Percentiles rank a stretch among this genome's conserved stretches.
These are phyloP conservation scores for Pestalotiopsis sp. DNA, from an alignment of 2,329 filamentous ascomycete species.

Conservation along the genomic window DNA sequence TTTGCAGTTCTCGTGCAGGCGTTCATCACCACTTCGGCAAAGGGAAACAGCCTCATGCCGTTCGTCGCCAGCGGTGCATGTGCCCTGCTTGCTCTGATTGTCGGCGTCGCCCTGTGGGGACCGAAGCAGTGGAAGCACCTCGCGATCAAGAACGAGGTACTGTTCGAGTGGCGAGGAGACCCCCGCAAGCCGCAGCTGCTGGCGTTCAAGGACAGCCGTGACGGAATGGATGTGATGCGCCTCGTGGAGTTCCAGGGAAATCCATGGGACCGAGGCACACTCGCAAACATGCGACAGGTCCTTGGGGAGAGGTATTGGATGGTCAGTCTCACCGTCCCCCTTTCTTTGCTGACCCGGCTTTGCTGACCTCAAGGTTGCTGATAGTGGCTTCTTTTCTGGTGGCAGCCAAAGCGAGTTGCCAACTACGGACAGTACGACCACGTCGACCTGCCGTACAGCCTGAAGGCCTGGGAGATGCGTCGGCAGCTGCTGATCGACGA, in stretches of 20 bases:
- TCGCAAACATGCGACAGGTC: not conserved
- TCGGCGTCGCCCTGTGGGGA: not conserved
- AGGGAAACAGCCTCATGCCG: not conserved
- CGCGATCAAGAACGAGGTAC: not conserved
- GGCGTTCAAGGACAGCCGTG: not conserved
- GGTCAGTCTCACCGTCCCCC: not conserved
- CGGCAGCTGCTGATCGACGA: not conserved
- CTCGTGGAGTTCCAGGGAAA: not conserved
- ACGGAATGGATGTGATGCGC: not conserved
- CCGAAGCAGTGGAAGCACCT: not conserved
- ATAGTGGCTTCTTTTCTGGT: not conserved
- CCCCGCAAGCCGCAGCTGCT: not conserved
- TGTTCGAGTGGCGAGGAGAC: not conserved
- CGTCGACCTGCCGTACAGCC: not conserved
- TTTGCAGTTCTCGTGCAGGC: conserved; percentile 9
- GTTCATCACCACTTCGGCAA: not conserved
- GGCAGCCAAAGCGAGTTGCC: not conserved
- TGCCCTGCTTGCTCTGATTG: not conserved
- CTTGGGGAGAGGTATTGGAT: not conserved
- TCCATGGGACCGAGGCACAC: not conserved
- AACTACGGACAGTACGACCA: not conserved
- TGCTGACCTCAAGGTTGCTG: not conserved
- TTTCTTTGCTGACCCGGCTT: not conserved
- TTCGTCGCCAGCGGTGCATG: not conserved
- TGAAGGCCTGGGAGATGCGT: not conserved